Percentiles rank a stretch among this genome's conserved stretches.
Conservation (phyloP, 2,329 filamentous ascomycete species). For the Hypoxylon sp. region DNA sequence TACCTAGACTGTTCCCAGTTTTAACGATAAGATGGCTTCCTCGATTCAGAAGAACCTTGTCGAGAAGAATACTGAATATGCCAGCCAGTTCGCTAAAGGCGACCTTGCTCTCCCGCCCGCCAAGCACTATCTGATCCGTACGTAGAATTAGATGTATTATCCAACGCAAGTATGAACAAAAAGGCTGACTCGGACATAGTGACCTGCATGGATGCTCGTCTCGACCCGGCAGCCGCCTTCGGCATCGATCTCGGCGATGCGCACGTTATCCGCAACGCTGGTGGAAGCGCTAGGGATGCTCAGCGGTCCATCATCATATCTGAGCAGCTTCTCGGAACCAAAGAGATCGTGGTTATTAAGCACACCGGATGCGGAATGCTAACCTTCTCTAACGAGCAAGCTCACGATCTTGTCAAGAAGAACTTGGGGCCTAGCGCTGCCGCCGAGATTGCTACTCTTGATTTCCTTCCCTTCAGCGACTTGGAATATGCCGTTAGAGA, state of each 20-base stretch:
- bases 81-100: constrained; percentile 74
- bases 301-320: constrained; percentile 83
- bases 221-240: constrained; percentile 77
- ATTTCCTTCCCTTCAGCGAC: constrained; percentile 77
- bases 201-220: constrained; percentile 86
- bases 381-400: constrained; percentile 74
- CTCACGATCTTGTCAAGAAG: constrained; percentile 67
- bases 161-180: not conserved
- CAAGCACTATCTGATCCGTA: constrained; percentile 77
- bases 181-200: constrained; percentile 58
- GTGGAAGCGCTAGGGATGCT: constrained; percentile 76
- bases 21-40: constrained; percentile 50
- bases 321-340: constrained; percentile 82
- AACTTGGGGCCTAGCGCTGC: constrained; percentile 70
- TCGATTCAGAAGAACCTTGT: constrained; percentile 69
- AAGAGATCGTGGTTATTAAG: constrained; percentile 81
- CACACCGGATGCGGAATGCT: constrained; percentile 83
- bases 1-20: not conserved
- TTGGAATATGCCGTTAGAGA: constrained; percentile 74
- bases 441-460: constrained; percentile 62
- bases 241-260: constrained; percentile 82
- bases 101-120: constrained; percentile 77
- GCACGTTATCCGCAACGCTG: constrained; percentile 83
- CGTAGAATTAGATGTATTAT: constrained; percentile 37
- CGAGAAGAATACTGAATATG: constrained; percentile 71